These are phyloP conservation scores for Acer negundo DNA, from an alignment of 345 rosid genomes.

Conservation along the genomic window DNA sequence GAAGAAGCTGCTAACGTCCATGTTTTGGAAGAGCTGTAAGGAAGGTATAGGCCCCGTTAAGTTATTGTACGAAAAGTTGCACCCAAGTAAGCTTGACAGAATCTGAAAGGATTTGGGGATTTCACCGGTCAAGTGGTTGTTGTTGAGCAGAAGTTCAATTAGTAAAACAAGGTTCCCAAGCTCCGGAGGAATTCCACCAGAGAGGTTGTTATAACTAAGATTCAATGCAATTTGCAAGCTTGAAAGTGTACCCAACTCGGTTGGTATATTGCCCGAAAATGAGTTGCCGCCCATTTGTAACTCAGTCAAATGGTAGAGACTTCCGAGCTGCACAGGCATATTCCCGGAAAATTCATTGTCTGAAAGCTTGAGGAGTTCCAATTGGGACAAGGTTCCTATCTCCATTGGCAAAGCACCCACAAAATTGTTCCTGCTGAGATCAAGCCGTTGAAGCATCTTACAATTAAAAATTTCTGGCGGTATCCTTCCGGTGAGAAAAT, in stretches of 20 bases:
- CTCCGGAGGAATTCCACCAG: constrained; percentile 68
- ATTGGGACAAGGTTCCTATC: constrained; percentile 63
- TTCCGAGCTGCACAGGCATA: constrained; percentile 62
- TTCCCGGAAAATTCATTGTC: constrained; percentile 59
- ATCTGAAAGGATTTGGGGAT: constrained; percentile 69
- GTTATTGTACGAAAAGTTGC: constrained; percentile 83
- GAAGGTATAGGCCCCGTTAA: constrained; percentile 70
- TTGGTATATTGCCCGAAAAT: constrained; percentile 64
- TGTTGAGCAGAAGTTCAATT: constrained; percentile 67
- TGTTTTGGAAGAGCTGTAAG: constrained; percentile 42
- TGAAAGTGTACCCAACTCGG: constrained; percentile 57
- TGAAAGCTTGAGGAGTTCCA: constrained; percentile 90
- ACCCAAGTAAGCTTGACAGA: constrained; percentile 70
- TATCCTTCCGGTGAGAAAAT: constrained; percentile 61
- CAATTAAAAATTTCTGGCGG: constrained; percentile 71
- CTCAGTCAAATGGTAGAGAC: constrained; percentile 64
- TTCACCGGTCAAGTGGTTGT: constrained; percentile 73
- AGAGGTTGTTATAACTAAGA: constrained; percentile 78
- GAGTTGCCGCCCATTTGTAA: constrained; percentile 88
- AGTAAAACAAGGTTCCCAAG: constrained; percentile 71
- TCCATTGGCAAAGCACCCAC: constrained; percentile 55
- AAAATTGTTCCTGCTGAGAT: constrained; percentile 69
- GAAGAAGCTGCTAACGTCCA: constrained; percentile 52
- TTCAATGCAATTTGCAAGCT: constrained; percentile 85
- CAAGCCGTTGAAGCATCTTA: constrained; percentile 84